Conservation (phyloP, 495 filamentous ascomycete species). For the Talaromyces borbonicus region DNA sequence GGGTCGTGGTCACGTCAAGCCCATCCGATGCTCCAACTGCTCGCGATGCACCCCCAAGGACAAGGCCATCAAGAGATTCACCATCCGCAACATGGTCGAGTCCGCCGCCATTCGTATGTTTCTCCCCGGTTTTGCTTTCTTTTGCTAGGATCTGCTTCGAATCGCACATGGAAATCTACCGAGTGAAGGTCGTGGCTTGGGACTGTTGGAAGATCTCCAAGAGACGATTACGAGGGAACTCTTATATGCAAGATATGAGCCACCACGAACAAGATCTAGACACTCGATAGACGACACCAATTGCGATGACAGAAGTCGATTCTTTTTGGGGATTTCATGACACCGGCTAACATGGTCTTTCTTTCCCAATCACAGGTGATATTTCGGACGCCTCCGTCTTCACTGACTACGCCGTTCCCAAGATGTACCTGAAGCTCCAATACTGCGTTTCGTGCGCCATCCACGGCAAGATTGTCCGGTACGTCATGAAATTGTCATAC, state of each 20-base stretch:
- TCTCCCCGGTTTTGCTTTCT: slow-evolving; percentile 5
- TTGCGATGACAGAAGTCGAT: too few species aligned
- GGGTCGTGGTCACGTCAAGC: slow-evolving; percentile 98
- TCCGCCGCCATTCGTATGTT: slow-evolving; percentile 97
- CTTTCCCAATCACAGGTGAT: slow-evolving; percentile 61
- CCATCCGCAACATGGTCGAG: slow-evolving; percentile 99
- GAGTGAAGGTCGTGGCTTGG: neutral
- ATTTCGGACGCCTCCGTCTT: slow-evolving; percentile 99
- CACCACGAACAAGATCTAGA: too few species aligned
- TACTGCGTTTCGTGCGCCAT: slow-evolving; percentile 99
- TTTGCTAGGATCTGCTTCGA: neutral
- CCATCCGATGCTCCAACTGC: slow-evolving; percentile 99
- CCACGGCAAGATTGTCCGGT: slow-evolving; percentile 99
- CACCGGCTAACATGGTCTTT: neutral
- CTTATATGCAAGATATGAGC: too few species aligned
- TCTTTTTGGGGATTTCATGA: too few species aligned
- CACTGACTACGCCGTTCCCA: slow-evolving; percentile 96
- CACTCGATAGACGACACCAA: too few species aligned
- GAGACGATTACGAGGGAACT: too few species aligned
- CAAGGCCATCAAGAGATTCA: slow-evolving; percentile 99
- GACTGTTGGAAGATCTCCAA: too few species aligned
- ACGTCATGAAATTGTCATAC: slow-evolving; percentile 28
- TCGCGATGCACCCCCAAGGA: slow-evolving; percentile 99
- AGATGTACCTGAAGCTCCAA: slow-evolving; percentile 99
- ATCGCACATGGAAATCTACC: neutral